Percentiles rank a stretch among this genome's conserved stretches.
phyloP scores from a whole-genome alignment of 73 alveolate genomes.

The Uronychia setigera region DNA sequence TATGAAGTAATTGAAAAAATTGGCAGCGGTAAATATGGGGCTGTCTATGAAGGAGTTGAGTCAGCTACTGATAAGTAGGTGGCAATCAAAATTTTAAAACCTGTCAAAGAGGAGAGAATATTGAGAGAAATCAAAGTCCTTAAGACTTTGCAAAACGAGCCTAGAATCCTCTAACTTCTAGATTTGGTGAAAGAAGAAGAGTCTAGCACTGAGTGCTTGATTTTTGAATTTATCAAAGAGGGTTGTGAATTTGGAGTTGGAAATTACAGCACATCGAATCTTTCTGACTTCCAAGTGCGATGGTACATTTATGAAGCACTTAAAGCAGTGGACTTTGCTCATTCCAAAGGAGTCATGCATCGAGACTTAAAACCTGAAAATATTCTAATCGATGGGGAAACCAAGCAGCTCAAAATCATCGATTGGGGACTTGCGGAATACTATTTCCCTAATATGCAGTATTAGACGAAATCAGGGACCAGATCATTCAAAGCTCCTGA shows the following conservation, averaged over 20 bases:
- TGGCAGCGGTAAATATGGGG: slow-evolving; percentile 91
- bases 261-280: background rate
- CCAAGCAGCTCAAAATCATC: slow-evolving; percentile 68
- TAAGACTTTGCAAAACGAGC: slow-evolving; percentile 74
- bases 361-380: slow-evolving; percentile 74
- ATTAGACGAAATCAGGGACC: slow-evolving; percentile 75
- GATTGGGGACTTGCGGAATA: slow-evolving; percentile 95
- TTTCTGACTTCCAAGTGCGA: slow-evolving; percentile 39
- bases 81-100: slow-evolving; percentile 85
- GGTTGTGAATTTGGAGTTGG: slow-evolving; percentile 47
- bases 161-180: slow-evolving; percentile 68
- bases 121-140: slow-evolving; percentile 82
- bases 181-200: slow-evolving; percentile 88
- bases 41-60: slow-evolving; percentile 85
- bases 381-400: slow-evolving; percentile 53
- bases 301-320: slow-evolving; percentile 62
- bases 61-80: slow-evolving; percentile 55
- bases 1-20: slow-evolving; percentile 79
- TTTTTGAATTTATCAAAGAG: slow-evolving; percentile 75
- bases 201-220: slow-evolving; percentile 70
- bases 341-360: slow-evolving; percentile 73
- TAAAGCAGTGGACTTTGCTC: slow-evolving; percentile 65
- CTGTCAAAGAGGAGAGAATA: slow-evolving; percentile 83
- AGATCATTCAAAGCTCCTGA: slow-evolving; percentile 83
- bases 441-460: slow-evolving; percentile 54